phyloP scores from a whole-genome alignment of 768 basidiomycete genomes.

The Kwoniella sp. region DNA sequence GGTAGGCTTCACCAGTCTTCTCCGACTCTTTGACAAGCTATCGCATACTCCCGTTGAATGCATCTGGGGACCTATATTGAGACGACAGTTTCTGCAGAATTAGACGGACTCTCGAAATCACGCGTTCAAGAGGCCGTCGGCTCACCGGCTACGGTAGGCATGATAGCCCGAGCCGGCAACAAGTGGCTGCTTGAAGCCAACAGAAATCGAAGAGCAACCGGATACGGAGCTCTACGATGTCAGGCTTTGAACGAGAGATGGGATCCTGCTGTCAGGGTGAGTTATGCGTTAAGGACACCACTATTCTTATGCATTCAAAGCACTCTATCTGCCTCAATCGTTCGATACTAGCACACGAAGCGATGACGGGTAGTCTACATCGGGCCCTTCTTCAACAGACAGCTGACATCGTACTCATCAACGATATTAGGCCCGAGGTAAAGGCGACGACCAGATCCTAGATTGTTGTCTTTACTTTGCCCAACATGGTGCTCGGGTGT shows the following conservation, averaged over 20 bases:
- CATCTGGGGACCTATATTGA: too few species aligned
- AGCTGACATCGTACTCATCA: too few species aligned
- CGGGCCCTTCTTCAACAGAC: too few species aligned
- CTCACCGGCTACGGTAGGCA: slow-evolving; percentile 16
- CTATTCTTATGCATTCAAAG: too few species aligned
- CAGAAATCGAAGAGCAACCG: slow-evolving; percentile 15
- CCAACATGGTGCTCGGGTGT: slow-evolving; percentile 17
- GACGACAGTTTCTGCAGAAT: too few species aligned
- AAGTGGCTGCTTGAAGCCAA: slow-evolving; percentile 28
- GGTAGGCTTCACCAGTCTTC: slow-evolving; percentile 26
- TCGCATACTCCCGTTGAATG: not conserved
- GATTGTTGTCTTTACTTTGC: slow-evolving; percentile 44
- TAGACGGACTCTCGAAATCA: slow-evolving; percentile 22
- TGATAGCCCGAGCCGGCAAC: slow-evolving; percentile 23
- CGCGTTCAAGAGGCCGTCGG: not conserved
- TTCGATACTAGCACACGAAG: too few species aligned
- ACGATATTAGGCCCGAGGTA: slow-evolving; percentile 13
- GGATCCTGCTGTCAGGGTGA: slow-evolving; percentile 20
- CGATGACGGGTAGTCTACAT: too few species aligned
- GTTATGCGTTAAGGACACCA: not conserved
- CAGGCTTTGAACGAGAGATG: slow-evolving; percentile 32
- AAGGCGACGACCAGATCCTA: slow-evolving; percentile 42
- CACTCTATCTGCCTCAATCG: too few species aligned
- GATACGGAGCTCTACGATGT: slow-evolving; percentile 28
- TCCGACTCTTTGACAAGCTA: too few species aligned